Percentiles rank a stretch among this genome's conserved stretches.
Conservation (phyloP, 164 flowering plant genomes). For the Piper longum region DNA sequence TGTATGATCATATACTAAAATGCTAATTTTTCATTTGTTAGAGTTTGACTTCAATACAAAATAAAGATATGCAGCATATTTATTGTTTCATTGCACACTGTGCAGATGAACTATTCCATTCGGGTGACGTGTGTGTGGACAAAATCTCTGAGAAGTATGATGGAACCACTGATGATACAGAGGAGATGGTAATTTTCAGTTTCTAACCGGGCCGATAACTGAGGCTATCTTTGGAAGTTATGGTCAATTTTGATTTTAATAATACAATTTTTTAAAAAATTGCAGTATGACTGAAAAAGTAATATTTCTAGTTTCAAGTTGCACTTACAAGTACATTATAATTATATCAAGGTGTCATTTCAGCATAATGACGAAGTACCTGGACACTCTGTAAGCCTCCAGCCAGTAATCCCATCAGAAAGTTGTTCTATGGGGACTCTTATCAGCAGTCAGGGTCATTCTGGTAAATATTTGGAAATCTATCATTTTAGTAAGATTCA, state of each 20-base stretch:
- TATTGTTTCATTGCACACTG: too few species aligned
- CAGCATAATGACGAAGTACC: neutral
- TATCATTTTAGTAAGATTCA: too few species aligned
- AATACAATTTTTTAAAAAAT: too few species aligned
- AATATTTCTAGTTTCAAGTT: neutral
- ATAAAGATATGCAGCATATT: too few species aligned
- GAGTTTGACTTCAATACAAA: neutral
- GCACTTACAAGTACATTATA: neutral
- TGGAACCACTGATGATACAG: neutral
- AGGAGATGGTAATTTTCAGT: too few species aligned
- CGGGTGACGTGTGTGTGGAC: neutral
- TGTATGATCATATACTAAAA: neutral
- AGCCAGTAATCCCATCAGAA: neutral
- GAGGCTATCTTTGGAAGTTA: too few species aligned
- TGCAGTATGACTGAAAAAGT: neutral
- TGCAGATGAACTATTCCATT: neutral
- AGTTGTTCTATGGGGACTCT: neutral
- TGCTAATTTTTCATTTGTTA: neutral
- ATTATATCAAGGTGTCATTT: too few species aligned
- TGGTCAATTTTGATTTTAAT: too few species aligned
- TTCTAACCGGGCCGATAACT: too few species aligned
- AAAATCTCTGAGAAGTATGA: neutral
- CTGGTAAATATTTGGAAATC: neutral
- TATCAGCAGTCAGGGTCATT: neutral
- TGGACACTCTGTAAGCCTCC: neutral